Conservation (phyloP, 768 basidiomycete genomes). For the Neoboletus brunneissimus region DNA sequence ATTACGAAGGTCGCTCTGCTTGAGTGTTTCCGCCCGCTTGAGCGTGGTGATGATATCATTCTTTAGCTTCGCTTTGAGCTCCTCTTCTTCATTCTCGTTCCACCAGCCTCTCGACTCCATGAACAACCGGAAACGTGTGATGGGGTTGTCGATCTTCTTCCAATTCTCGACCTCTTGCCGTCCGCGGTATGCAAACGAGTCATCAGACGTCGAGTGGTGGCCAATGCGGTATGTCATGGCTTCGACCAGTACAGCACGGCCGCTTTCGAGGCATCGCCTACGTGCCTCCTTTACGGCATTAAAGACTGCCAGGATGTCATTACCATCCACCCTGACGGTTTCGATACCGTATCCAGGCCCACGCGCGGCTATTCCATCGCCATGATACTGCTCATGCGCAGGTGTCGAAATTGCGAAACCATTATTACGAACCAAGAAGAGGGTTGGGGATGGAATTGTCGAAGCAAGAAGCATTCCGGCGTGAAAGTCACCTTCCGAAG, state of each 20-base stretch:
- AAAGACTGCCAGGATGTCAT: slow-evolving; percentile 85
- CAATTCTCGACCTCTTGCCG: slow-evolving; percentile 89
- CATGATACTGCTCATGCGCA: slow-evolving; percentile 82
- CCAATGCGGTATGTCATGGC: slow-evolving; percentile 93
- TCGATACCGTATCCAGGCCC: slow-evolving; percentile 91
- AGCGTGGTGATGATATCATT: slow-evolving; percentile 76
- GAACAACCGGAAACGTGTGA: slow-evolving; percentile 79
- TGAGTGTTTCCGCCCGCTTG: slow-evolving; percentile 68
- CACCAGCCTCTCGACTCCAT: slow-evolving; percentile 86
- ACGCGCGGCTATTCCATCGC: slow-evolving; percentile 89
- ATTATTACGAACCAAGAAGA: slow-evolving; percentile 79
- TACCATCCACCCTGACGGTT: slow-evolving; percentile 90
- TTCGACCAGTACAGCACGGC: slow-evolving; percentile 81
- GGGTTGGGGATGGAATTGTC: slow-evolving; percentile 67
- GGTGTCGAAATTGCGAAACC: slow-evolving; percentile 97
- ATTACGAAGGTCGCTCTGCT: slow-evolving; percentile 68
- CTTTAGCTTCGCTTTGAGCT: slow-evolving; percentile 64
- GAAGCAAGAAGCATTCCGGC: slow-evolving; percentile 83
- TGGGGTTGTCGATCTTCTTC: slow-evolving; percentile 88
- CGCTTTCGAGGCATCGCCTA: slow-evolving; percentile 66
- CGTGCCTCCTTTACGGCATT: slow-evolving; percentile 71
- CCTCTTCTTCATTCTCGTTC: slow-evolving; percentile 70
- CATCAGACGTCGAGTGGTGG: slow-evolving; percentile 95
- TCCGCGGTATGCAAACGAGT: slow-evolving; percentile 90
- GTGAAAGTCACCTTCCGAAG: slow-evolving; percentile 94